Base-by-base conservation (phyloP, 495 filamentous ascomycete genomes). In the Sordaria brevicollis region DNA sequence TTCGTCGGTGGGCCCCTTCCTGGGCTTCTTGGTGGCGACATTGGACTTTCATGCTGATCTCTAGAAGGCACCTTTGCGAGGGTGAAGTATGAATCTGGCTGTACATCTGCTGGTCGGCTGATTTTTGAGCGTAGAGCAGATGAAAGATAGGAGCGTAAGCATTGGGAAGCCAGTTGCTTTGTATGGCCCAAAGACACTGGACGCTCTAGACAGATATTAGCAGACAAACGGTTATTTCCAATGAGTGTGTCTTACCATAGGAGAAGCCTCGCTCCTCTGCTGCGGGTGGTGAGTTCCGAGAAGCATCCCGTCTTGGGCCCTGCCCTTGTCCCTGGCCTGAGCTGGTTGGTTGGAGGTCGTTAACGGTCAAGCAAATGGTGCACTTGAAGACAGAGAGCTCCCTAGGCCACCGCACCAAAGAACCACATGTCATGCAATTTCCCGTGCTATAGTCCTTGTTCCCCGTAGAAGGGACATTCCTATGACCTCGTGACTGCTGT, bases 351-450 rank as follows among this genome's bases (percentile, higher is more conserved):
- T 87, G 86, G 65, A 97, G 76, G 76, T 97, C 93, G 73, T 95
- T 97, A 74, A 97, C 87, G 65, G 91, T 96, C 74, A 93, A 81
- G 79, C 94, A 97, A 65, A 91, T 88, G 36, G 91, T 91, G 79
- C 94, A 97, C 73, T 92, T 86, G 80, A 94, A 97, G 49, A 90
- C 84, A 33, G 86, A 85, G 72, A 94, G 76, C 69, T 89, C 84
- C 70, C 85, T 86, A n/a, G 94, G 93, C 92, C 93, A 97, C 65
- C 89, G 88, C 65, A 97, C 88, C 43, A 88, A 87, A 65, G 90
- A 91, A 76, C 90, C 91, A 77, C 94, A 96, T 11, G 92, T 93
- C 83, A 90, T 89, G 75, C 93, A 96, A 74, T 86, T 90, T 15
- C 92, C 92, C 35, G 89, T 89, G n/a, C 81, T 83, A 67, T 82